Conservation (phyloP, 768 basidiomycete genomes). For the Boletellus ananiceps region DNA sequence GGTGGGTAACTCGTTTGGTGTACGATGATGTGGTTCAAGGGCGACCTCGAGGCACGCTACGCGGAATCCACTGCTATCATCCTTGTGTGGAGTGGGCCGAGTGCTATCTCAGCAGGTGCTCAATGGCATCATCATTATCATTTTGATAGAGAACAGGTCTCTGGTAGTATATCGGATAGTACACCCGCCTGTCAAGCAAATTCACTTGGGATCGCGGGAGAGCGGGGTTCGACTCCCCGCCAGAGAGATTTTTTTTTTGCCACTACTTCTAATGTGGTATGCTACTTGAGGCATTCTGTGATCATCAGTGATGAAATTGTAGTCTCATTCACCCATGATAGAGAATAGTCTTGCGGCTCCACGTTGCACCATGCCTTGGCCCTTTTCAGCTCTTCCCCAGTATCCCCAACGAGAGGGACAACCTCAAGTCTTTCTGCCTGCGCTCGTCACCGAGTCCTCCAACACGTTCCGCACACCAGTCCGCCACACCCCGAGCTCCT, state of each 20-base stretch:
- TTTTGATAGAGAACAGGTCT: slow-evolving; percentile 15
- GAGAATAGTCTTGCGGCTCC: background rate
- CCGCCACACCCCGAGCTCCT: slow-evolving; percentile 69
- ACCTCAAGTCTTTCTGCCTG: background rate
- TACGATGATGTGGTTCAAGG: too few relatives aligned
- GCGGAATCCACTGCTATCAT: too few relatives aligned
- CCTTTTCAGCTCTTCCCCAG: too few relatives aligned
- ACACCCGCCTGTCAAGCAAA: slow-evolving; percentile 41
- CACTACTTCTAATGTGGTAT: too few relatives aligned
- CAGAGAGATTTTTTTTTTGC: slow-evolving; percentile 33
- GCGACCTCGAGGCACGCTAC: too few relatives aligned
- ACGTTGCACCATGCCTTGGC: background rate
- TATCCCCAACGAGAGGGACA: background rate
- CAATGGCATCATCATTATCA: background rate
- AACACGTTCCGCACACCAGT: slow-evolving; percentile 55
- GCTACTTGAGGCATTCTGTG: too few relatives aligned
- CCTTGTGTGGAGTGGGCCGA: background rate
- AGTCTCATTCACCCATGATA: background rate
- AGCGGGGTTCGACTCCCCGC: slow-evolving; percentile 46
- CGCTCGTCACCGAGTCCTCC: slow-evolving; percentile 33
- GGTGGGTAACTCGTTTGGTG: too few relatives aligned
- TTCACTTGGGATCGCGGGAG: slow-evolving; percentile 29
- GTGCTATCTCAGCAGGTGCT: background rate
- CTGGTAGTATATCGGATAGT: slow-evolving; percentile 51
- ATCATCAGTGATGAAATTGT: too few relatives aligned